Evolutionary conservation across 148 eudicot species (phyloP).

Genomic region (Diospyros kaki): DNA sequence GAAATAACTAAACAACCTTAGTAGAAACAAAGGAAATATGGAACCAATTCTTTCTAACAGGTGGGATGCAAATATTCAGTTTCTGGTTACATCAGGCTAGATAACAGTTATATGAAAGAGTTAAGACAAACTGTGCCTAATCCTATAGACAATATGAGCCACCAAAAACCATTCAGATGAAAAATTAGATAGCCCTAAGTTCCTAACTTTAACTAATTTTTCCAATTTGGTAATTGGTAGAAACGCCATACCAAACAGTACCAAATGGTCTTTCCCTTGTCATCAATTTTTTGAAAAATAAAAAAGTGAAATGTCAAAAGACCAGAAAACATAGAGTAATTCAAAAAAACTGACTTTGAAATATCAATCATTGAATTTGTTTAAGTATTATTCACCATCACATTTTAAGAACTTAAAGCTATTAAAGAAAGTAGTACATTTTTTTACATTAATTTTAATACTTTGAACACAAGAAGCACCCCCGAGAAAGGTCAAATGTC

Average conservation of each 20-base stretch:
- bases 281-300: neutral
- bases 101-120: too few relatives aligned
- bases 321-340: neutral
- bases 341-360: neutral
- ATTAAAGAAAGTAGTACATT: too few relatives aligned
- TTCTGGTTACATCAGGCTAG: neutral
- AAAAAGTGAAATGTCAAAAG: neutral
- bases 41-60: neutral
- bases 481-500: too few relatives aligned
- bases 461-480: too few relatives aligned
- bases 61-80: conserved; percentile 2
- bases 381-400: too few relatives aligned
- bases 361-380: neutral
- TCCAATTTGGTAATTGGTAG: neutral
- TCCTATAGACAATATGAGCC: neutral
- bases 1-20: neutral
- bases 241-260: neutral
- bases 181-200: neutral
- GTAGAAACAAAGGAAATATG: neutral
- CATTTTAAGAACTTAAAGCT: too few relatives aligned
- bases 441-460: too few relatives aligned
- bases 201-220: neutral
- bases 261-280: neutral
- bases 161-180: neutral
- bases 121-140: neutral